phyloP scores from a whole-genome alignment of 306 rosid species.

The Lathyrus sativus region DNA sequence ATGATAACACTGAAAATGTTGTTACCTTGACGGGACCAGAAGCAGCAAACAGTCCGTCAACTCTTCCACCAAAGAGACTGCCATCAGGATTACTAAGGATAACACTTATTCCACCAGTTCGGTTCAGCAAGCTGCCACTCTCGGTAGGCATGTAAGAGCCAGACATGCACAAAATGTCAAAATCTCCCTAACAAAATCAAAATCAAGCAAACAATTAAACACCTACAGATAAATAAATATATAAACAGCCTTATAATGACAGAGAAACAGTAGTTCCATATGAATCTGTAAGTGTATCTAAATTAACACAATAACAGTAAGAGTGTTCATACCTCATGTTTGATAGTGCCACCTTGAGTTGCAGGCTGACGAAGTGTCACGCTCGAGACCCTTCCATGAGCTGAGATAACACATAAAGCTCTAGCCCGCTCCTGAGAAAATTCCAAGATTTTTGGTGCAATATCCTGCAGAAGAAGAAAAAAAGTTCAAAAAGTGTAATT shows the following conservation, averaged over 20 bases:
- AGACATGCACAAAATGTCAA: conserved; percentile 78
- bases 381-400: conserved; percentile 80
- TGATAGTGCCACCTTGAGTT: conserved; percentile 82
- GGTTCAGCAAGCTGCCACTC: conserved; percentile 55
- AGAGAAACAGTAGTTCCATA: not conserved
- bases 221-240: not conserved
- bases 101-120: conserved; percentile 74
- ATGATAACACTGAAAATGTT: conserved; percentile 24
- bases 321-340: conserved; percentile 64
- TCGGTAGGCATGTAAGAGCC: conserved; percentile 80
- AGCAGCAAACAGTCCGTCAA: conserved; percentile 81
- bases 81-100: conserved; percentile 90
- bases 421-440: conserved; percentile 85
- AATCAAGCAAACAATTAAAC: conserved; percentile 23
- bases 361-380: conserved; percentile 91
- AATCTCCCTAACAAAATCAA: conserved; percentile 70
- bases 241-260: conserved; percentile 4
- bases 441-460: conserved; percentile 75
- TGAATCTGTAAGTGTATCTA: not conserved
- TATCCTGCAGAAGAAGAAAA: conserved; percentile 55
- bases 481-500: conserved; percentile 19
- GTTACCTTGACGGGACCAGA: conserved; percentile 83
- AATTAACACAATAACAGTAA: conserved; percentile 6
- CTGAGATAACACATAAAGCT: conserved; percentile 81
- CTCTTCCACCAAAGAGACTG: conserved; percentile 78